Conservation (phyloP, 768 basidiomycete species). For the Filobasidium floriforme region DNA sequence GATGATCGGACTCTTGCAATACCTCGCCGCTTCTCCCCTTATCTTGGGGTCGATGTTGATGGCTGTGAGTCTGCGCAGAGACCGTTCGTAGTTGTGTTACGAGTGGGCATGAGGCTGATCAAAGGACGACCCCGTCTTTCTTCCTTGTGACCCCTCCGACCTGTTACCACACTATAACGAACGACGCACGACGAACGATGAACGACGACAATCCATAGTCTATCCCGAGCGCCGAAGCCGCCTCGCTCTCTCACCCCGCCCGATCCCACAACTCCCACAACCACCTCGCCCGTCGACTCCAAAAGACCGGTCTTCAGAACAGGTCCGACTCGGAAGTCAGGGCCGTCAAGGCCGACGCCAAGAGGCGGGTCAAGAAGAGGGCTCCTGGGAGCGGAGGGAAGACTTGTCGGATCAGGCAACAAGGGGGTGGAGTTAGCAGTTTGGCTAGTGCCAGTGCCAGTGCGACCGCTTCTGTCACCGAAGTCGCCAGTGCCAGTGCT, state of each 20-base stretch:
- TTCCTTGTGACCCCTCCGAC: no score
- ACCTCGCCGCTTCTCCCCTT: conserved; percentile 1
- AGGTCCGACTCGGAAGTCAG: not conserved
- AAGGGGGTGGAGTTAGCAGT: no score
- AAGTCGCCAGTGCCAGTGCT: conserved; percentile 26
- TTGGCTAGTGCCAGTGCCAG: conserved; percentile 8
- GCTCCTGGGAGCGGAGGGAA: not conserved
- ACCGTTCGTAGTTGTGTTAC: no score
- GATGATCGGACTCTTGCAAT: not conserved
- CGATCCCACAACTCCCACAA: not conserved
- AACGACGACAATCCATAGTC: not conserved
- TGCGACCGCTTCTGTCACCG: not conserved
- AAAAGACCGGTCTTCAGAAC: not conserved
- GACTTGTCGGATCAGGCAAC: not conserved
- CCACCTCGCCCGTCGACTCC: not conserved
- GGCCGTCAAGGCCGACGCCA: not conserved
- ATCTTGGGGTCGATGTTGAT: not conserved
- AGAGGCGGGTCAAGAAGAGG: not conserved
- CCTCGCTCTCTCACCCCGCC: conserved; percentile 2
- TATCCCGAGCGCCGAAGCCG: not conserved
- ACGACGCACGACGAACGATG: no score
- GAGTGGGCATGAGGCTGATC: not conserved
- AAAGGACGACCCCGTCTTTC: not conserved
- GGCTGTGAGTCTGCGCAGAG: conserved; percentile 4
- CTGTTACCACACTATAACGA: no score